Conservation (phyloP, 2,329 filamentous ascomycete species). For the Talaromyces sp. region DNA sequence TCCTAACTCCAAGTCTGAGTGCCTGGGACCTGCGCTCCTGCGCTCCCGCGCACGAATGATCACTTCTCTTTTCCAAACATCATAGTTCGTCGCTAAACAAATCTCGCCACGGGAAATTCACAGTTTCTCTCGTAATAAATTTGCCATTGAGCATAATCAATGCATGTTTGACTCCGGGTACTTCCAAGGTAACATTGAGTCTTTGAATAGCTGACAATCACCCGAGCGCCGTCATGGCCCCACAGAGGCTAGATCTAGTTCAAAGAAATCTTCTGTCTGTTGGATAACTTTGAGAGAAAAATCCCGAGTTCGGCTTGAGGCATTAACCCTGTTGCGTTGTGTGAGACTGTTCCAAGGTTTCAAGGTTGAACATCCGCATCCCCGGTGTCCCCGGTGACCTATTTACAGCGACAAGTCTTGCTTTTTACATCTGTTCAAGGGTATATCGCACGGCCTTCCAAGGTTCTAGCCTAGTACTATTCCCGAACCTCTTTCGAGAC, state of each 20-base stretch:
- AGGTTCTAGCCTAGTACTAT: too few relatives aligned
- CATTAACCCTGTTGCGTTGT: slow-evolving; percentile 6
- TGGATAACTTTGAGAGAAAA: not conserved
- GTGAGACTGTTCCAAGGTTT: slow-evolving; percentile 8
- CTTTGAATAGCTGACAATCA: not conserved
- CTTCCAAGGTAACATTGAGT: not conserved
- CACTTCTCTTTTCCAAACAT: not conserved
- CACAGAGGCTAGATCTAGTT: too few relatives aligned
- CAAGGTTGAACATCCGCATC: not conserved
- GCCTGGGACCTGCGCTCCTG: slow-evolving; percentile 1
- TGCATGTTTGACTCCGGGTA: slow-evolving; percentile 2
- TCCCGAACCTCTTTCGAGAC: slow-evolving; percentile 11
- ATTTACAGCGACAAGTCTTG: too few relatives aligned
- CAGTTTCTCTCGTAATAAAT: not conserved
- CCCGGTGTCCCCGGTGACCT: not conserved
- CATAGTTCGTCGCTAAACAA: not conserved
- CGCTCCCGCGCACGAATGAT: not conserved
- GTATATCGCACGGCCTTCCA: too few relatives aligned
- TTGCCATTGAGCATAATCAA: not conserved
- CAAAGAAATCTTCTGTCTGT: not conserved
- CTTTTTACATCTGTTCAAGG: too few relatives aligned
- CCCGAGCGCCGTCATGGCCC: slow-evolving; percentile 7
- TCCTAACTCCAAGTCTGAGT: not conserved
- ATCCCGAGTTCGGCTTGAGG: not conserved
- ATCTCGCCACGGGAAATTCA: not conserved